A percentile compares a stretch with the other conserved stretches of the same genome.
phyloP scores from a whole-genome alignment of 1,284 basidiomycete species.

The Ganoderma boninense region DNA sequence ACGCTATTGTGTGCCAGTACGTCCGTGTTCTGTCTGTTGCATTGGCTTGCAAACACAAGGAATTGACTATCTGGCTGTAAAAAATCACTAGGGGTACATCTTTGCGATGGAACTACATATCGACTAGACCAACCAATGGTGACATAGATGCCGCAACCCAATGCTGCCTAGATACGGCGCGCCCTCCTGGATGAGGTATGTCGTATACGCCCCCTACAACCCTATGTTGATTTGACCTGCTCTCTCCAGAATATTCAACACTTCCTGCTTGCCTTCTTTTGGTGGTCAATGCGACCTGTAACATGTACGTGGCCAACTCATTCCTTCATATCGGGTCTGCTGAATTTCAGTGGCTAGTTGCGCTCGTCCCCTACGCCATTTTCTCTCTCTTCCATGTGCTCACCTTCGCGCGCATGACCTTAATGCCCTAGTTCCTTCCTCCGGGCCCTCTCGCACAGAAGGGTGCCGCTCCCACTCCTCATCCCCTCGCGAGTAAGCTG shows the following conservation, averaged over 20 bases:
- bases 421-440: slow-evolving; percentile 88
- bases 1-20: slow-evolving; percentile 92
- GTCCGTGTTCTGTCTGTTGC: slow-evolving; percentile 46
- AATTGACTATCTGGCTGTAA: slow-evolving; percentile 45
- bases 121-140: slow-evolving; percentile 11
- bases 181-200: slow-evolving; percentile 86
- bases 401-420: slow-evolving; percentile 92
- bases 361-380: slow-evolving; percentile 89
- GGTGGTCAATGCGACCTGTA: slow-evolving; percentile 87
- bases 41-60: slow-evolving; percentile 21
- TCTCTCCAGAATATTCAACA: slow-evolving; percentile 83
- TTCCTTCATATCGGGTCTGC: background rate
- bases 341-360: slow-evolving; percentile 58
- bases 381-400: slow-evolving; percentile 97
- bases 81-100: slow-evolving; percentile 79
- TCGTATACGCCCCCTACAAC: slow-evolving; percentile 25
- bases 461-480: slow-evolving; percentile 71
- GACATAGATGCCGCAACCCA: slow-evolving; percentile 74
- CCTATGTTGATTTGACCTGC: slow-evolving; percentile 9
- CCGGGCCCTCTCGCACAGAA: slow-evolving; percentile 70
- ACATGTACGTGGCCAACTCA: slow-evolving; percentile 60
- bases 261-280: slow-evolving; percentile 86
- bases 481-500: slow-evolving; percentile 76
- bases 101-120: background rate
- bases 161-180: slow-evolving; percentile 71